Evolutionary conservation across 2,329 filamentous ascomycete species (phyloP), one percentile per base, ranked within the genome.

Genomic region (Pseudonectria foliicola): DNA sequence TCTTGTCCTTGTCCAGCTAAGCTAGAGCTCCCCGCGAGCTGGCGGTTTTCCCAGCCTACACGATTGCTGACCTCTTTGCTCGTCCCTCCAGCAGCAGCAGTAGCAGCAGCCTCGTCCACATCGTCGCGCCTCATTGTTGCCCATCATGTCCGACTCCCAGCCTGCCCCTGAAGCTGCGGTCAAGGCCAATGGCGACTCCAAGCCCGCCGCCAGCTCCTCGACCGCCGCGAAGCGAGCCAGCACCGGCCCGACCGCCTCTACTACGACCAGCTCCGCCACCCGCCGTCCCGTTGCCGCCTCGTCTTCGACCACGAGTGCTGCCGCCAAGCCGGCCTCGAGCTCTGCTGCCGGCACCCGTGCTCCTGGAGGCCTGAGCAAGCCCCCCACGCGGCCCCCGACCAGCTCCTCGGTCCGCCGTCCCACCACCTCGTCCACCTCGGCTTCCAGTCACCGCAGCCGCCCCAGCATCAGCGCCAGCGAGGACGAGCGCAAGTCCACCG

Each of bases 391-490:
- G 3, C 63, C 69, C 27, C 59, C 67, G n/a, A 47, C 55, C 27
- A 61, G 59, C 34, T 54, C 47, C 21, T 49, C 48, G 44, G 47
- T 57, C 43, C 49, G 57, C 40, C 50, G 56, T 24, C 48, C 58
- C 29, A 48, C 55, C 6, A 56, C 59, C 12, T 49, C 55, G 6
- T 46, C 62, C 7, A 57, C 63, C 25, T 56, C 66, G 4, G 48
- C 57, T n/a, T 49, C 62, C 26, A 62, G 53, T 42, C 69, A 72
- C 52, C 63, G 59, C 43, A 64, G 67, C 30, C 66, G 65, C n/a
- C 60, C 67, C 25, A 67, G 64, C 33, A 58, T 67, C 34, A 71
- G 69, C 40, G 62, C 64, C 33, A 69, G 68, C 36, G 69, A 72
- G 41, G 70, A 72, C 45, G 70, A 73, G 39, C 69, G 64, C 57